phyloP scores from a whole-genome alignment of 352 stramenopile species.

The Phytophthora syringae region DNA sequence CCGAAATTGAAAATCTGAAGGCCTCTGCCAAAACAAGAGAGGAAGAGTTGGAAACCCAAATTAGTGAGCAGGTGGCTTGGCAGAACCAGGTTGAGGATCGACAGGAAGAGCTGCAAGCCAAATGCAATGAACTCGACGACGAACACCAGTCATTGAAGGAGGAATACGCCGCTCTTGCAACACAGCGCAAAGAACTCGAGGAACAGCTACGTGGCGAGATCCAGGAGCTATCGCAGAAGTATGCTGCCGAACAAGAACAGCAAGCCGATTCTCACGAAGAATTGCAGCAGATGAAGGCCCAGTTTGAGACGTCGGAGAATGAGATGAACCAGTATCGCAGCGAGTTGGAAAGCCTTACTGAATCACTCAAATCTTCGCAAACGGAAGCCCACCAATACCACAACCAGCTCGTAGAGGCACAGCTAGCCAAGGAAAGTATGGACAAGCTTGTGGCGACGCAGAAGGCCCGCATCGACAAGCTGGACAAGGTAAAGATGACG shows the following conservation, averaged over 20 bases:
- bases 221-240: conserved; percentile 35
- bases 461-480: conserved; percentile 71
- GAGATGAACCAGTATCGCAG: conserved; percentile 52
- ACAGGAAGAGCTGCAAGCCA: conserved; percentile 39
- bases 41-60: conserved; percentile 28
- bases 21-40: conserved; percentile 30
- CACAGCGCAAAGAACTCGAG: conserved; percentile 30
- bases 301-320: conserved; percentile 61
- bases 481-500: conserved; percentile 88
- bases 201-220: conserved; percentile 41
- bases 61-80: conserved; percentile 36
- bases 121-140: conserved; percentile 40
- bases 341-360: conserved; percentile 55
- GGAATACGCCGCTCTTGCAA: conserved; percentile 39
- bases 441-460: conserved; percentile 59
- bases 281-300: conserved; percentile 41
- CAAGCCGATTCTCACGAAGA: conserved; percentile 34
- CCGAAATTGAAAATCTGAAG: conserved; percentile 43
- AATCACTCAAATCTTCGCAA: conserved; percentile 63
- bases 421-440: conserved; percentile 52
- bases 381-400: conserved; percentile 62
- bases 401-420: conserved; percentile 48
- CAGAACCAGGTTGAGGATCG: conserved; percentile 31
- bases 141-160: conserved; percentile 31
- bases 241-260: conserved; percentile 28